phyloP scores from a whole-genome alignment of 176 grass and related monocot genomes.

The Tuctoria greenei region DNA sequence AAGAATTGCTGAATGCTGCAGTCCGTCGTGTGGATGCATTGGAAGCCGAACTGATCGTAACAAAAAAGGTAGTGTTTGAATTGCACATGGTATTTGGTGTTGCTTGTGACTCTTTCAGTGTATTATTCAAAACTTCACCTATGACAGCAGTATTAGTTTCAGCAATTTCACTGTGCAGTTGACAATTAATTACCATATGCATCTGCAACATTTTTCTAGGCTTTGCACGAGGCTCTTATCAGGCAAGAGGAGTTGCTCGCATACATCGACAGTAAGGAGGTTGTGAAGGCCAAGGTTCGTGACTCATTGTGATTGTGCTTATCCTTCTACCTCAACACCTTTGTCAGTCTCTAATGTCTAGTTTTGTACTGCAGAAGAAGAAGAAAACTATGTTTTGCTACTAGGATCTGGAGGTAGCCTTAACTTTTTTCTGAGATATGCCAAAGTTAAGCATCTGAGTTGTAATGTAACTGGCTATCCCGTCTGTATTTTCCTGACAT shows the following conservation, averaged over 20 bases:
- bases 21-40: constrained; percentile 86
- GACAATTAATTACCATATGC: neutral
- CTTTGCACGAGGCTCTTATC: constrained; percentile 91
- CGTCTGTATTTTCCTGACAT: constrained; percentile 29
- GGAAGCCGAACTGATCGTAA: constrained; percentile 96
- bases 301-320: neutral
- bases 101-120: neutral
- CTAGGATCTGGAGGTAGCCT: constrained; percentile 33
- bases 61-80: constrained; percentile 74
- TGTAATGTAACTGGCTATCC: constrained; percentile 17
- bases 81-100: neutral
- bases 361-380: constrained; percentile 43
- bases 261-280: constrained; percentile 75
- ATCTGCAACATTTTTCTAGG: constrained; percentile 43
- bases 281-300: constrained; percentile 77
- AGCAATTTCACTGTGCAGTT: neutral
- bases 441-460: constrained; percentile 30
- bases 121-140: neutral
- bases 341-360: neutral
- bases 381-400: constrained; percentile 69
- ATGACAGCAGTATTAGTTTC: neutral
- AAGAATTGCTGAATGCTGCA: constrained; percentile 89
- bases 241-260: constrained; percentile 95
- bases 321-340: neutral
- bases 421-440: constrained; percentile 7